These are phyloP conservation scores for Tylopilus subfusipes DNA, from an alignment of 768 basidiomycete genomes.

Conservation along the genomic window DNA sequence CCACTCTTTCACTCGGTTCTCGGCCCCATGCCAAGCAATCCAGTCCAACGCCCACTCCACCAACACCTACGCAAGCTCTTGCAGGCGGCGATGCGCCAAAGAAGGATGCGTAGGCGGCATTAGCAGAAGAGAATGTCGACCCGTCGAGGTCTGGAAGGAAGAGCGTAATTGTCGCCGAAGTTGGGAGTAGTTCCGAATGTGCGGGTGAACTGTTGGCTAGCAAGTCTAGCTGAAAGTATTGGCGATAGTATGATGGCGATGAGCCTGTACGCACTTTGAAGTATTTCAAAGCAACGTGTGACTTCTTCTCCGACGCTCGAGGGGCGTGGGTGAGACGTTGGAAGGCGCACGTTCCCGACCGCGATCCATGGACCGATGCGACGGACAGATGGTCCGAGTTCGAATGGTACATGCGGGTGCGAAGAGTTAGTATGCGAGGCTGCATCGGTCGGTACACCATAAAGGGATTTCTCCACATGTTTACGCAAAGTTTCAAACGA, in stretches of 20 bases:
- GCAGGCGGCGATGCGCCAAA: constrained; percentile 93
- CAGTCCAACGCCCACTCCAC: constrained; percentile 56
- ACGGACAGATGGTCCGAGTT: constrained; percentile 17
- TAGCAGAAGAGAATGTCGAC: constrained; percentile 65
- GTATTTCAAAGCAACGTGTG: constrained; percentile 54
- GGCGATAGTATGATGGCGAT: neutral
- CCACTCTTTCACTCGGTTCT: constrained; percentile 6
- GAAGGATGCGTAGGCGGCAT: constrained; percentile 72
- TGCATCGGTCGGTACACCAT: neutral
- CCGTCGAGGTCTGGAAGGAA: constrained; percentile 74
- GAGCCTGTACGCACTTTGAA: constrained; percentile 49
- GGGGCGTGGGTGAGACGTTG: constrained; percentile 30
- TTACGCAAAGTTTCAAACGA: constrained; percentile 16
- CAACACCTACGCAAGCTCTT: constrained; percentile 88
- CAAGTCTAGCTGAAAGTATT: constrained; percentile 39
- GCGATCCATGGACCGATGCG: constrained; percentile 64
- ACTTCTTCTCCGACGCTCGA: constrained; percentile 77
- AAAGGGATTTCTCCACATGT: constrained; percentile 13
- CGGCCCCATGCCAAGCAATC: constrained; percentile 74
- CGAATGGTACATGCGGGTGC: neutral
- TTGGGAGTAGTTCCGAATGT: constrained; percentile 12
- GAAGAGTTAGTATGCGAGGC: neutral
- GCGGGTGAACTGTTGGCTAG: constrained; percentile 45
- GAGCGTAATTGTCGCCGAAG: constrained; percentile 67
- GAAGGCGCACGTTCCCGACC: constrained; percentile 50